Evolutionary conservation across 768 basidiomycete genomes (phyloP), one percentile per base, ranked within the genome.

Genomic region (Coprinopsis cinerea): DNA sequence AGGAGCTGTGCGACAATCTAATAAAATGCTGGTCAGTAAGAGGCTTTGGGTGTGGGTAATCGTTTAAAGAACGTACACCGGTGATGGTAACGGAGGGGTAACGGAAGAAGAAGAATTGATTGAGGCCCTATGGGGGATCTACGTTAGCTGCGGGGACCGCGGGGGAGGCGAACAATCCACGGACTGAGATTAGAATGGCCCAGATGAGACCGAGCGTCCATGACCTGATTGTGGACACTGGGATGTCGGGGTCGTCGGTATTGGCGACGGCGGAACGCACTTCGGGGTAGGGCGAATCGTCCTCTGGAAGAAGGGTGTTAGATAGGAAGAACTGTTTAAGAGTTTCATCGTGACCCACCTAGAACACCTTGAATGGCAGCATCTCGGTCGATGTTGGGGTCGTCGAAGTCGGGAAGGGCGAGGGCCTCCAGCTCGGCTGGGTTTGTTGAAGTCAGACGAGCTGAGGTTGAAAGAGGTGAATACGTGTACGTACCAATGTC

Each of bases 201-300:
- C 79, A 88, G 27, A 77, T 53, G 14, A 92, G 49, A 43, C 93
- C 92, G 40, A 94, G 71, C 4, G 75, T 64, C 85, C 85, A 88
- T 2, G 80, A 76, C 27, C 88, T 81, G 36, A 89, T 37, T 0
- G 86, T 88, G 28, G 69, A 71, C 6, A 75, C 77, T 6, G 79
- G 77, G 52, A 87, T 79, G 36, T 69, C 67, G 28, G 77, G 76
- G 61, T 87, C 85, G 58, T 88, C 86, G 2, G 81, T 82, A 59
- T 83, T 83, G 47, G 82, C 77, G 17, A 85, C 84, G 40, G 80
- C 79, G 37, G 82, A 79, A 24, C 82, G 76, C 22, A 85, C 83
- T 56, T 85, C 83, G n/a, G 82, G 79, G 58, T 85, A 85, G 4
- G 83, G 82, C 1, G 81, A 83, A 59, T 85, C 83, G 53, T 84